Percentiles rank a stretch among this genome's conserved stretches.
These are phyloP conservation scores for Peltaster fructicola DNA, from an alignment of 2,329 filamentous ascomycete species.

Conservation along the genomic window DNA sequence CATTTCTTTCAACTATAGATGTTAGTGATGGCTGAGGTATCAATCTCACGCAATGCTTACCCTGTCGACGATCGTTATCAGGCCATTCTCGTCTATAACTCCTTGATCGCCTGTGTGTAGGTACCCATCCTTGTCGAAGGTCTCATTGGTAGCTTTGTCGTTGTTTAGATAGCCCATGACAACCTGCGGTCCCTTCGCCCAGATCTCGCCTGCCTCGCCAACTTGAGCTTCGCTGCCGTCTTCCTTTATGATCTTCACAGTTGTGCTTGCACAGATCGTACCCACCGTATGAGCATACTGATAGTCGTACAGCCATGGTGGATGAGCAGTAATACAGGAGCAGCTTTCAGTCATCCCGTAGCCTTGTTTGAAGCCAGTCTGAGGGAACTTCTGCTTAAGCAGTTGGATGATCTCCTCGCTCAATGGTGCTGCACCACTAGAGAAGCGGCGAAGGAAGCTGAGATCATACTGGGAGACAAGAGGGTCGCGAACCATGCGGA, in stretches of 20 bases:
- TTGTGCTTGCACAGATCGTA: conserved; percentile 39
- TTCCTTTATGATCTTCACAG: conserved; percentile 41
- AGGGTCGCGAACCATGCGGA: conserved; percentile 40
- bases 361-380: conserved; percentile 44
- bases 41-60: too few relatives aligned
- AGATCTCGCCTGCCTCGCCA: conserved; percentile 32
- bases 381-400: conserved; percentile 38
- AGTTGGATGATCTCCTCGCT: conserved; percentile 38
- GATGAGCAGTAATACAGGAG: conserved; percentile 44
- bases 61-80: conserved; percentile 40
- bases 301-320: conserved; percentile 37
- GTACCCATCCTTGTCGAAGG: conserved; percentile 28
- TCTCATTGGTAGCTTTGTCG: conserved; percentile 22
- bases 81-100: conserved; percentile 33
- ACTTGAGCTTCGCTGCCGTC: conserved; percentile 36
- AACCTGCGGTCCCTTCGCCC: conserved; percentile 11
- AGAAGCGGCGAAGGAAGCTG: conserved; percentile 36
- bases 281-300: conserved; percentile 40
- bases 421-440: conserved; percentile 42
- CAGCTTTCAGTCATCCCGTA: conserved; percentile 55
- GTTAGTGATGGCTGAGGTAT: too few relatives aligned
- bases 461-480: conserved; percentile 40
- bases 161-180: conserved; percentile 15
- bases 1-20: too few relatives aligned
- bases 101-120: conserved; percentile 40